Conservation (phyloP, 139 green algal genomes). For the Axilococcus clingmanii region DNA sequence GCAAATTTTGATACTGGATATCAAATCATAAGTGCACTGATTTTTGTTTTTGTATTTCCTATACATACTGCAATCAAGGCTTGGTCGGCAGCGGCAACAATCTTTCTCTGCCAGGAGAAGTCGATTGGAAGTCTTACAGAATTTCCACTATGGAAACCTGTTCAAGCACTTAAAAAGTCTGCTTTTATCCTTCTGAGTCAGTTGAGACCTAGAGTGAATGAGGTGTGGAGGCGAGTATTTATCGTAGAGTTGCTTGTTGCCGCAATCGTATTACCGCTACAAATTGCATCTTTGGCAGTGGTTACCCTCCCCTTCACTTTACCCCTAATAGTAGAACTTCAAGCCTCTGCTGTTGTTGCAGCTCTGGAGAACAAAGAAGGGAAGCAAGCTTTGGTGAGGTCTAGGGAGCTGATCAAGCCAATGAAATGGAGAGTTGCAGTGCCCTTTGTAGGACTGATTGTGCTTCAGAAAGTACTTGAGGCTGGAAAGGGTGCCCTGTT, state of each 20-base stretch:
- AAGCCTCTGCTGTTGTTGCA: slow-evolving; percentile 14
- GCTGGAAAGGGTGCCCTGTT: slow-evolving; percentile 6
- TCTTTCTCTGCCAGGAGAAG: slow-evolving; percentile 13
- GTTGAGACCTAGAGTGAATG: neutral
- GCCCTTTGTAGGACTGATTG: slow-evolving; percentile 25
- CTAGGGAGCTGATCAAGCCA: slow-evolving; percentile 9
- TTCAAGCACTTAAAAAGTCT: neutral
- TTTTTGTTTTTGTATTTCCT: slow-evolving; percentile 28
- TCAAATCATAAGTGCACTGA: slow-evolving; percentile 13
- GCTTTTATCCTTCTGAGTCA: neutral
- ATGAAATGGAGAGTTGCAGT: slow-evolving; percentile 20
- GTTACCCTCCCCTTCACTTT: slow-evolving; percentile 28
- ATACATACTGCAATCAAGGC: slow-evolving; percentile 21
- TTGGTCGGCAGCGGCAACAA: slow-evolving; percentile 1
- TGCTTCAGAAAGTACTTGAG: slow-evolving; percentile 6
- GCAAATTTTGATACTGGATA: slow-evolving; percentile 36
- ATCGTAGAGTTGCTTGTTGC: slow-evolving; percentile 33
- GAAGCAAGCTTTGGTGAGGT: slow-evolving; percentile 12
- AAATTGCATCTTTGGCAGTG: slow-evolving; percentile 23
- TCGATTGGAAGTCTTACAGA: slow-evolving; percentile 4
- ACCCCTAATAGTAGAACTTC: slow-evolving; percentile 25
- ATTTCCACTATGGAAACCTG: neutral
- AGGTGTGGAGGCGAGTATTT: slow-evolving; percentile 11
- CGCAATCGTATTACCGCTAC: slow-evolving; percentile 21
- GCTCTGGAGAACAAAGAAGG: slow-evolving; percentile 12